Base-by-base conservation (phyloP, 2,329 filamentous ascomycete species). In the Colletotrichum filicis region DNA sequence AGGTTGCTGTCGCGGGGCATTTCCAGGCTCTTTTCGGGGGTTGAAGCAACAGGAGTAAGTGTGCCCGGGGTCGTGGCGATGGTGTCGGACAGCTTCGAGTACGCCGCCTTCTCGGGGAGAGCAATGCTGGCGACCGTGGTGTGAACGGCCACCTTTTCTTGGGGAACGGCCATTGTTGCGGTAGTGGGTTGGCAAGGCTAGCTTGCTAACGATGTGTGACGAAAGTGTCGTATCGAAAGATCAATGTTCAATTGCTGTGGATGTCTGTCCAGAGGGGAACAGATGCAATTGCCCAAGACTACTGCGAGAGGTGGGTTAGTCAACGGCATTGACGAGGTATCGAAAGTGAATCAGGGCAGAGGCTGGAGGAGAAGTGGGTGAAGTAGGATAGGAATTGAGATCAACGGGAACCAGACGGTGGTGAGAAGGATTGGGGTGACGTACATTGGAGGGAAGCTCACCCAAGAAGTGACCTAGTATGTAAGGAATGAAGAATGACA, bases 1-100 rank as follows among this genome's bases (percentile, higher is more conserved):
- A 84, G 79, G 72, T 83, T 82, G 74, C 82, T 84, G 61, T 79
- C 74, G 53, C 80, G 79, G 49, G 76, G 75, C n/a, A 79, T 73
- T 26, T 82, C 79, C 56, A 80, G 75, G 68, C 75, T 76, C 61
- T 76, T 77, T 68, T 79, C 78, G 28, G 73, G 71, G 49, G 61
- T 60, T 26, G 70, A 70, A 35, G 66, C 42, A 53, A 73, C 73
- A 37, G 72, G 74, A 32, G 73, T 76, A 19, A 73, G 37, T 26
- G 62, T 72, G 24, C 58, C 61, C 11, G 71, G 56, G 19, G 57
- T 30, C 16, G 71, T 49, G 19, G 57, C 24, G 42, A 35, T n/a
- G 19, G 57, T 37, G 26, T 73, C 67, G 56, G 56, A 52, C 9
- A 58, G 30, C n/a, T 63, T 67, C 8, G 68, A 32, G 52, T 73